Conservation (phyloP, 2,329 filamentous ascomycete genomes). For the Fusarium sp. region DNA sequence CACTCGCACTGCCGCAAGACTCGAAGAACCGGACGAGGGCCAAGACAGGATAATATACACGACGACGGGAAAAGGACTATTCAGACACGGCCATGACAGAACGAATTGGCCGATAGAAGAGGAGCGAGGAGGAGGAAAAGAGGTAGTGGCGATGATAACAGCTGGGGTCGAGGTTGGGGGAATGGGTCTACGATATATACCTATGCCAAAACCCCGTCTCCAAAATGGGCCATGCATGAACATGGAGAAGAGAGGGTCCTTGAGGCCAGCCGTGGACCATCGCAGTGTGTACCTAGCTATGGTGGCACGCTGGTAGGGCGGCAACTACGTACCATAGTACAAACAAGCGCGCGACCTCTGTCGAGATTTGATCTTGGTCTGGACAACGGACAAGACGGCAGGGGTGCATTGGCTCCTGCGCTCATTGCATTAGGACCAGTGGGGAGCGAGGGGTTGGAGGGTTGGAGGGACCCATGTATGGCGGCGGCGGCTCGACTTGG, state of each 20-base stretch:
- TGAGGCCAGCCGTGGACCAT: conserved; percentile 45
- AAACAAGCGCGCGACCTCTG: conserved; percentile 50
- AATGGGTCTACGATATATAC: conserved; percentile 66
- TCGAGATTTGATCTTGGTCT: conserved; percentile 52
- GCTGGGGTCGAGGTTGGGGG: conserved; percentile 53
- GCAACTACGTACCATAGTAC: conserved; percentile 41
- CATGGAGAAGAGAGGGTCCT: conserved; percentile 57
- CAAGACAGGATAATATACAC: conserved; percentile 47
- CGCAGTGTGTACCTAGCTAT: conserved; percentile 41
- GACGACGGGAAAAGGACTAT: conserved; percentile 48
- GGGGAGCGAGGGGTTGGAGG: conserved; percentile 52
- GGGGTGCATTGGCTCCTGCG: conserved; percentile 49
- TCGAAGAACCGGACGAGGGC: conserved; percentile 36
- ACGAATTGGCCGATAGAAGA: conserved; percentile 45
- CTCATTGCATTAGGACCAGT: conserved; percentile 50
- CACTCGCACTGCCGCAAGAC: conserved; percentile 41
- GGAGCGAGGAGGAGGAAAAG: conserved; percentile 45
- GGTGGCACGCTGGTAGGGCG: conserved; percentile 47
- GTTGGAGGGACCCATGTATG: conserved; percentile 48
- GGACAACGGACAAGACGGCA: conserved; percentile 49
- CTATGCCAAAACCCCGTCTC: conserved; percentile 45
- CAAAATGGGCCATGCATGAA: conserved; percentile 55
- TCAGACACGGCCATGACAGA: conserved; percentile 48
- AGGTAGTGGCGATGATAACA: conserved; percentile 48
- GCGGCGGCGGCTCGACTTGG: conserved; percentile 52